Evolutionary conservation across 1,284 basidiomycete species (phyloP).

Genomic region (Ceratobasidium sp.): DNA sequence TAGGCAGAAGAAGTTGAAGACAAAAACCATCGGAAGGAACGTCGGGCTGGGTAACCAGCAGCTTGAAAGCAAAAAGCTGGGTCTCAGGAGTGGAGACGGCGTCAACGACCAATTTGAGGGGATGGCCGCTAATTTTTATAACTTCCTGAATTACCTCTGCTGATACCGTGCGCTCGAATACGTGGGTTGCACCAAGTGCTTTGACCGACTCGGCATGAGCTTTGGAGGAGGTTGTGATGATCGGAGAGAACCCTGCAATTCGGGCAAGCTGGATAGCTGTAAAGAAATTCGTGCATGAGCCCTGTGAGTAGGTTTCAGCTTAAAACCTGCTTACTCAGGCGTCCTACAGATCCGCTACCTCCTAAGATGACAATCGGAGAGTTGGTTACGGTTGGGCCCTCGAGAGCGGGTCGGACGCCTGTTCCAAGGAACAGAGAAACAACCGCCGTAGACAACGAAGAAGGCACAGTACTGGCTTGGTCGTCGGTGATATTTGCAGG

Average conservation of each 20-base stretch:
- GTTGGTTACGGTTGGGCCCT: slow-evolving; percentile 54
- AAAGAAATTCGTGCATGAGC: no score
- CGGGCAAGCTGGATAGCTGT: slow-evolving; percentile 46
- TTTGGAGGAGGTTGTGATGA: slow-evolving; percentile 57
- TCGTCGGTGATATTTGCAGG: slow-evolving; percentile 59
- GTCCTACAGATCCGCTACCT: slow-evolving; percentile 58
- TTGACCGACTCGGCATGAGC: slow-evolving; percentile 60
- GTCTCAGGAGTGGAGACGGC: slow-evolving; percentile 9
- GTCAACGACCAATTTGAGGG: slow-evolving; percentile 8
- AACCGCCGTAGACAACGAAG: slow-evolving; percentile 48
- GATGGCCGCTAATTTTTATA: slow-evolving; percentile 43
- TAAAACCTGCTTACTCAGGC: slow-evolving; percentile 51
- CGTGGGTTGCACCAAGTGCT: slow-evolving; percentile 64
- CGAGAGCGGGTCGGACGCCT: slow-evolving; percentile 47
- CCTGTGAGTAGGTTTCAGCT: background rate
- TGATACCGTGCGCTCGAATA: slow-evolving; percentile 59
- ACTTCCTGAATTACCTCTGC: slow-evolving; percentile 43
- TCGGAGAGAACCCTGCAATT: slow-evolving; percentile 51
- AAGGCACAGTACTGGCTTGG: slow-evolving; percentile 55
- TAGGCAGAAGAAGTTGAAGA: background rate
- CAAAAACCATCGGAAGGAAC: background rate
- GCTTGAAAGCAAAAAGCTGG: slow-evolving; percentile 16
- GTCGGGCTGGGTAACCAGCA: background rate
- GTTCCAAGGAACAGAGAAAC: slow-evolving; percentile 28
- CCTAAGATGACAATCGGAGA: slow-evolving; percentile 58